Base-by-base conservation (phyloP, 2,329 filamentous ascomycete genomes). In the Aspergillus tubingensis region DNA sequence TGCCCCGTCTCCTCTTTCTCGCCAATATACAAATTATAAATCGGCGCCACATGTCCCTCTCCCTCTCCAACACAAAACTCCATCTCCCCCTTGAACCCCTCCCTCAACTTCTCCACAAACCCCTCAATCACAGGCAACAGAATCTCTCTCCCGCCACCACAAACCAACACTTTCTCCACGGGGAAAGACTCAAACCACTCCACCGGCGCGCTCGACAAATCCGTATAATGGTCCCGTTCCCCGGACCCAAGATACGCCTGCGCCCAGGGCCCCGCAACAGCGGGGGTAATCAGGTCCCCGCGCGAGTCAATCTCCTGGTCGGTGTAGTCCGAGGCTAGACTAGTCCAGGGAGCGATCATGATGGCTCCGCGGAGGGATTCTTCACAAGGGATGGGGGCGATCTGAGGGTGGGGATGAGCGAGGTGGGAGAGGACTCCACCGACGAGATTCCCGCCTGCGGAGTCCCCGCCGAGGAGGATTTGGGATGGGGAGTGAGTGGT, bases 341-440 rank as follows among this genome's bases (percentile, higher is more conserved):
- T 79, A 1, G 80, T 76, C 86, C 86, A 89, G 0, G 86, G 86
- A 0, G 81, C 82, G 58, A 88, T 81, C 6, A 87, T 75, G 7
- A 87, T 67, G 0, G 81, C 78, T 3, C 79, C 84, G 2, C 79
- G 79, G 15, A 88, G 72, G 8, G 78, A 79, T 3, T 69, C 69
- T 0, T 72, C 67, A 6, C 85, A 69, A 0, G 69, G 57, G 19
- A 87, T 59, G 0, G 74, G 70, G 0, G 78, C 70, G 44, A 86
- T 78, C 1, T 81, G 76, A 0, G 83, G 79, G 61, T 87, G 85
- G 0, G 86, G 84, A 67, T 88, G 86, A 0, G 76, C 71, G 17
- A 78, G 56, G 59, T 80, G 78, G 8, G 76, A 76, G 23, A 80
- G 68, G 1, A 79, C 70, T 8, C 70, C 73, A 30, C 74, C 63